Percentiles rank a stretch among this genome's conserved stretches.
Evolutionary conservation across 2,329 filamentous ascomycete genomes (phyloP).

Genomic region (Fusarium dimerum): DNA sequence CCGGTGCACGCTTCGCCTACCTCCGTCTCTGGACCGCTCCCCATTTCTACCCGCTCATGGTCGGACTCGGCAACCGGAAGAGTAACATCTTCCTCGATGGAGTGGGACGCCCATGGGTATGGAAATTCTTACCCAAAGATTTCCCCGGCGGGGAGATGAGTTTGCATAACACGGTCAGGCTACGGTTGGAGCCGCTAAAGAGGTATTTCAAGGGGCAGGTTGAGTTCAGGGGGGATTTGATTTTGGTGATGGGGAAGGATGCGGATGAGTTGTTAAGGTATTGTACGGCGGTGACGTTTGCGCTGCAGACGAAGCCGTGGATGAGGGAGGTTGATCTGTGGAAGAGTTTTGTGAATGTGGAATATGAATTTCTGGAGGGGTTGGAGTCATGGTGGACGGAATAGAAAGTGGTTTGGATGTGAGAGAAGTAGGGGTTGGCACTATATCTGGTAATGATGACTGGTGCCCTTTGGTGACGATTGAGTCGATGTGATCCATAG

Average conservation of each 20-base stretch:
- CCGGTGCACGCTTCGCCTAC: constrained; percentile 25
- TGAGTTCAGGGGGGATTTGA: constrained; percentile 23
- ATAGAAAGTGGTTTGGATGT: constrained; percentile 2
- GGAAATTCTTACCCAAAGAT: constrained; percentile 32
- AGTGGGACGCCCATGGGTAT: constrained; percentile 26
- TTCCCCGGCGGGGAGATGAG: constrained; percentile 29
- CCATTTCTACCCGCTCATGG: constrained; percentile 33
- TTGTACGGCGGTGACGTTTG: constrained; percentile 28
- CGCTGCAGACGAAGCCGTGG: constrained; percentile 32
- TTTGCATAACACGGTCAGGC: constrained; percentile 10
- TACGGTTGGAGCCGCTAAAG: constrained; percentile 16
- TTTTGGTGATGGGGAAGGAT: constrained; percentile 30
- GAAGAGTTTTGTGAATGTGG: constrained; percentile 33
- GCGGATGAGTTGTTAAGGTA: constrained; percentile 23
- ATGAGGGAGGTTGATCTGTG: constrained; percentile 29
- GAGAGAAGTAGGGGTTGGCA: too few species aligned
- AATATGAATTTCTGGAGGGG: constrained; percentile 18
- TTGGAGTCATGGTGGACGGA: constrained; percentile 27
- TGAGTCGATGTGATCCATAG: too few species aligned
- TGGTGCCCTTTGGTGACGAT: too few species aligned
- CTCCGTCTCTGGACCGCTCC: constrained; percentile 30
- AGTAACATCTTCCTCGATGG: constrained; percentile 29
- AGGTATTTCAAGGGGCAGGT: constrained; percentile 22
- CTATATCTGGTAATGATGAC: too few species aligned
- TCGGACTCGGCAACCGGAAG: constrained; percentile 18